phyloP scores from a whole-genome alignment of 306 rosid genomes.

The Datisca glomerata region DNA sequence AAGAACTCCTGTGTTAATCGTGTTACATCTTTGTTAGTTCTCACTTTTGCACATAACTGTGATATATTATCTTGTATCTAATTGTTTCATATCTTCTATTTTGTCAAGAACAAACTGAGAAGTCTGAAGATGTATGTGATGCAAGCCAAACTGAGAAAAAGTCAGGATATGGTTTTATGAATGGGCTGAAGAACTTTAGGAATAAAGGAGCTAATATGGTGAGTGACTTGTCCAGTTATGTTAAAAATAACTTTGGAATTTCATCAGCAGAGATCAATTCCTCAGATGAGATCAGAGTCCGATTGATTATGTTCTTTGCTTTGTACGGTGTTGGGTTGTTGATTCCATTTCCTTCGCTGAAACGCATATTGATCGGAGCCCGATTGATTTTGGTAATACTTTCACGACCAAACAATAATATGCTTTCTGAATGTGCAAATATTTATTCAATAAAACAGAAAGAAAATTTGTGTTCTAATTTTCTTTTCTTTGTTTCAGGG shows the following conservation, averaged over 20 bases:
- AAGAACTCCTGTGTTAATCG: not conserved
- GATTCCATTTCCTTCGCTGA: no score
- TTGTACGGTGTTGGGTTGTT: no score
- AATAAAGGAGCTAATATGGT: conserved; percentile 31
- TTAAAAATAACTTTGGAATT: conserved; percentile 44
- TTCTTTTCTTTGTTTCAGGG: no score
- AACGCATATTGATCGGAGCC: no score
- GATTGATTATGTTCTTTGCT: no score
- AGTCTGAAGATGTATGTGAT: conserved; percentile 14
- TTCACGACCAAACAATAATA: no score
- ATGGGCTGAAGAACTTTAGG: conserved; percentile 26
- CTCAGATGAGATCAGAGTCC: conserved; percentile 19
- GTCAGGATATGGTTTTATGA: not conserved
- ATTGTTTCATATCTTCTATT: not conserved
- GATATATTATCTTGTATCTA: not conserved
- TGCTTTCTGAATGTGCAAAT: no score
- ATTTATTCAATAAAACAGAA: no score
- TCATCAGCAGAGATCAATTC: conserved; percentile 19
- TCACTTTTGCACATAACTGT: not conserved
- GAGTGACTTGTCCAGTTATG: conserved; percentile 18
- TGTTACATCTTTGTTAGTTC: not conserved
- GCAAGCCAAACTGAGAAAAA: not conserved
- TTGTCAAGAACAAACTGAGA: conserved; percentile 10
- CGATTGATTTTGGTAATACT: no score
- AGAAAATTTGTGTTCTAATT: no score